phyloP scores from a whole-genome alignment of 345 rosid species.

The Gossypium australe region DNA sequence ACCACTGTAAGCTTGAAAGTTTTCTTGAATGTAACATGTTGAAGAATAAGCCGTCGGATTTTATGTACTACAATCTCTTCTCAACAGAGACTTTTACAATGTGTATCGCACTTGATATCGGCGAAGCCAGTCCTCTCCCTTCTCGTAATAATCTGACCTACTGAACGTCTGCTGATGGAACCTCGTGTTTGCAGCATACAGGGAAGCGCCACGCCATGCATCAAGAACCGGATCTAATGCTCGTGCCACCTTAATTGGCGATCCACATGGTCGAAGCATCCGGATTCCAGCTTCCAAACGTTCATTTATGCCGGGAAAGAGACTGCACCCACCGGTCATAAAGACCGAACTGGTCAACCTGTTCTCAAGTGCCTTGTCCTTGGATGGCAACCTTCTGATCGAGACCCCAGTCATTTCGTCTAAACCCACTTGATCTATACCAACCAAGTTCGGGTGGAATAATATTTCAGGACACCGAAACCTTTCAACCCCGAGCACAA shows the following conservation, averaged over 20 bases:
- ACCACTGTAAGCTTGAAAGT: background rate
- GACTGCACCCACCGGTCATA: constrained; percentile 74
- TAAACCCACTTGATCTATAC: constrained; percentile 81
- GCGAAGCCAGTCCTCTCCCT: constrained; percentile 94
- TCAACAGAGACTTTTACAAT: constrained; percentile 12
- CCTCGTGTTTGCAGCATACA: constrained; percentile 46
- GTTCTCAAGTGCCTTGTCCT: constrained; percentile 41
- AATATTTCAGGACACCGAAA: constrained; percentile 83
- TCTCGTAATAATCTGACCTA: constrained; percentile 68
- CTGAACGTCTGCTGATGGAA: constrained; percentile 63
- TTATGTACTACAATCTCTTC: background rate
- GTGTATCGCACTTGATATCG: constrained; percentile 57
- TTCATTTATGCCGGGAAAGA: constrained; percentile 59
- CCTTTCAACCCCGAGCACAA: constrained; percentile 75
- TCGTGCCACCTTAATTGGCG: constrained; percentile 54
- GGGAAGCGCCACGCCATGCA: constrained; percentile 97
- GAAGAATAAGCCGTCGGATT: background rate
- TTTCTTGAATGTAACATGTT: background rate
- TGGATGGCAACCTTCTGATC: constrained; percentile 50
- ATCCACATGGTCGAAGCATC: constrained; percentile 81
- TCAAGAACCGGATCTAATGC: constrained; percentile 81
- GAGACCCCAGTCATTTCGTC: constrained; percentile 87
- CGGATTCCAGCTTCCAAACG: constrained; percentile 72
- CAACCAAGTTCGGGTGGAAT: constrained; percentile 70
- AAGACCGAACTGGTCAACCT: constrained; percentile 68